Evolutionary conservation across 176 grass and related monocot species (phyloP).

Genomic region (Oryza coarctata): DNA sequence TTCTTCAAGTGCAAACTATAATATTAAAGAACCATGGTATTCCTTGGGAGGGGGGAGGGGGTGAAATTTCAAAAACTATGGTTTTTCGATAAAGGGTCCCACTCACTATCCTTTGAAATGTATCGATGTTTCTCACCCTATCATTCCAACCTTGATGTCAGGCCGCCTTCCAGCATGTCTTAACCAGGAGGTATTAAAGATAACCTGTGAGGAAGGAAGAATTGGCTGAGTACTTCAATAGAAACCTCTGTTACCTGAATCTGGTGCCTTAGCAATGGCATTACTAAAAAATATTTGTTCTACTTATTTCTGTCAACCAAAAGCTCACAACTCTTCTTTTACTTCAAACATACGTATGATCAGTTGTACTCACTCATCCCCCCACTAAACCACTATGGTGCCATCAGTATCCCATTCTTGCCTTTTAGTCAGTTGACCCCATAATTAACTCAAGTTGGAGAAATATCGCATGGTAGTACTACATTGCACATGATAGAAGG

Average conservation of each 20-base stretch:
- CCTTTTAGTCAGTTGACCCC: not conserved
- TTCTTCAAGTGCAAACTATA: slow-evolving; percentile 25
- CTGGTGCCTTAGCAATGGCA: not conserved
- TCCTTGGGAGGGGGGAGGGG: no score
- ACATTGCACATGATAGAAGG: not conserved
- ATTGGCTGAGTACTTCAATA: slow-evolving; percentile 21
- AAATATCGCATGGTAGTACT: not conserved
- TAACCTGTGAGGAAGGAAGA: slow-evolving; percentile 26
- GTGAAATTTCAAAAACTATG: slow-evolving; percentile 30
- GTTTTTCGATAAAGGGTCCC: slow-evolving; percentile 9
- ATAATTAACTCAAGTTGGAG: not conserved
- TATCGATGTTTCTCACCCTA: slow-evolving; percentile 33
- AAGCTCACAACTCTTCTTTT: not conserved
- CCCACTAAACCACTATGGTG: not conserved
- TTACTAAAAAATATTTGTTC: not conserved
- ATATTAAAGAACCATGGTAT: slow-evolving; percentile 23
- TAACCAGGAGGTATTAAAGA: slow-evolving; percentile 33
- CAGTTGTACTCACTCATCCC: not conserved
- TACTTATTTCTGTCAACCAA: slow-evolving; percentile 1
- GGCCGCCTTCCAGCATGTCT: slow-evolving; percentile 23
- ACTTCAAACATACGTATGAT: not conserved
- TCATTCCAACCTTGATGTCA: slow-evolving; percentile 22
- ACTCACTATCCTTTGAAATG: slow-evolving; percentile 37
- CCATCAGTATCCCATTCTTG: not conserved
- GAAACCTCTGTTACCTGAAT: not conserved